Conservation (phyloP, 192 early-diverging fungal genomes). For the Backusella psychrophila region DNA sequence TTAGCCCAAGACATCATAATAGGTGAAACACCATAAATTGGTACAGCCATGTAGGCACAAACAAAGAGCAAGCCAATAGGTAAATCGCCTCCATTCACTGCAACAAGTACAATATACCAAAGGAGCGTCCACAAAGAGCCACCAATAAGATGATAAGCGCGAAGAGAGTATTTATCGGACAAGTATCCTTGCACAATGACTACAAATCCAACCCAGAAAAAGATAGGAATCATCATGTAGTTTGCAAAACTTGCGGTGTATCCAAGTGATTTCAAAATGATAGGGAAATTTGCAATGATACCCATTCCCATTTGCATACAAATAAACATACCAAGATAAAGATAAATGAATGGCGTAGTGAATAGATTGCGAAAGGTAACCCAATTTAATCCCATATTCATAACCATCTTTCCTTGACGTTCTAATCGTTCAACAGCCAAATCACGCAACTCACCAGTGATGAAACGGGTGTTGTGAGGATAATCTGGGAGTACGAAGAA, state of each 20-base stretch:
- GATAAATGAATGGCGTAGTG: conserved; percentile 17
- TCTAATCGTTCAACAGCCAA: conserved; percentile 20
- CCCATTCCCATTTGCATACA: conserved; percentile 29
- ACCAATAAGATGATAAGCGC: conserved; percentile 17
- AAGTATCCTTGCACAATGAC: conserved; percentile 24
- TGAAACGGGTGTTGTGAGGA: conserved; percentile 51
- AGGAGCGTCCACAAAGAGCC: conserved; percentile 10
- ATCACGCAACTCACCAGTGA: conserved; percentile 41
- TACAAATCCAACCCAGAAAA: conserved; percentile 22
- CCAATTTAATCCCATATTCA: conserved; percentile 16
- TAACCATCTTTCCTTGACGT: conserved; percentile 12
- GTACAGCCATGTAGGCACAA: conserved; percentile 17
- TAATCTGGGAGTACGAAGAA: conserved; percentile 49
- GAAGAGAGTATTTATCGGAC: conserved; percentile 9
- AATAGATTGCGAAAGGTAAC: conserved; percentile 24
- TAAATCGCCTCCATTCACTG: conserved; percentile 22
- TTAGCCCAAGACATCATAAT: conserved; percentile 30
- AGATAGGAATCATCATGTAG: conserved; percentile 41
- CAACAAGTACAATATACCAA: conserved; percentile 25
- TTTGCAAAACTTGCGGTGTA: conserved; percentile 36
- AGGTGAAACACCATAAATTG: conserved; percentile 22
- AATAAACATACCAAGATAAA: conserved; percentile 13
- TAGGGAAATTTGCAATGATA: conserved; percentile 31
- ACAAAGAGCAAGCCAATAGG: conserved; percentile 19
- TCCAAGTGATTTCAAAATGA: conserved; percentile 42